Base-by-base conservation (phyloP, 116 monocot genomes). In the Thalassia testudinum region DNA sequence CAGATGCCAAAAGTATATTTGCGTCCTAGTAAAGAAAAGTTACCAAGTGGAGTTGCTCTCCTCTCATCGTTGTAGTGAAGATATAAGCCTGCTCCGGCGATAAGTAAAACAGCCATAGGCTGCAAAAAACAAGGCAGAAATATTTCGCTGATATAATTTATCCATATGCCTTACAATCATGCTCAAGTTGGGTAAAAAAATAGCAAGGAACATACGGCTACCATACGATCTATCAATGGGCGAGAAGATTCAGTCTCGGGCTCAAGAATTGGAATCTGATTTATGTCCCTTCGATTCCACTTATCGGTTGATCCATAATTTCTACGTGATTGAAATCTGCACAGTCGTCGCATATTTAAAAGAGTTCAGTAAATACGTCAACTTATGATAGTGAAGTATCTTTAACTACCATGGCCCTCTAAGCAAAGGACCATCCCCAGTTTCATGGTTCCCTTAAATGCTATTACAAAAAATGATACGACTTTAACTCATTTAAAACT, bases 11-110 rank as follows among this genome's bases (percentile, higher is more conserved):
- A 34, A 34, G 30, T 3, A 34, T 10, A 10, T n/a, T n/a, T n/a
- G n/a, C n/a, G n/a, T n/a, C n/a, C n/a, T n/a, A n/a, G n/a, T n/a
- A n/a, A n/a, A n/a, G n/a, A n/a, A n/a, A n/a, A n/a, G 4, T 45
- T 56, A 68, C 68, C 68, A 48, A 54, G 8, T 49, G 53, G 30
- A 26, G 54, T 61, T 55, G 68, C 68, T 56, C 68, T 60, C 48
- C 54, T 54, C 42, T 68, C 68, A 61, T 68, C 68, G 55, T 68
- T 68, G 30, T 55, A 47, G 56, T 68, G 68, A 68, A 68, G 55
- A 54, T 61, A 68, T 10, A 68, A 11, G 3, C 55, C 61, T 21
- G 55, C 47, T 10, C 68, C 61, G 37, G 27, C 26, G 40, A 68
- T 47, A 4, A 61, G 12, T 42, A 61, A 21, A 13, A 68, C 37